These are phyloP conservation scores for Acacia acuminata DNA, from an alignment of 306 rosid species.

Conservation along the genomic window DNA sequence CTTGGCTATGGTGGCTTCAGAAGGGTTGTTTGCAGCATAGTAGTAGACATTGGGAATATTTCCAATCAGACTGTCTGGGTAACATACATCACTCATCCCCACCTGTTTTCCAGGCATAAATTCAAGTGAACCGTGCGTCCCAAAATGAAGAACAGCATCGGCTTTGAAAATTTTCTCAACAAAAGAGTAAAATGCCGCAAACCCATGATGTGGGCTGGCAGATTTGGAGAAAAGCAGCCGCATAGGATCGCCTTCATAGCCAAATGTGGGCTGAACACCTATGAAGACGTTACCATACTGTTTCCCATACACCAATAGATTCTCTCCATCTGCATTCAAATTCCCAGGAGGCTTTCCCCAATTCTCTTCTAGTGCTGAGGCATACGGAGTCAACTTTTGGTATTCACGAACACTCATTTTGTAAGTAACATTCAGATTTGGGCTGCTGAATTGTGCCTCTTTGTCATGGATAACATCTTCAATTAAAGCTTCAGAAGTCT, in stretches of 20 bases:
- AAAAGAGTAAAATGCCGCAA: conserved; percentile 92
- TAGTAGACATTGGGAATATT: conserved; percentile 92
- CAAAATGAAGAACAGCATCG: conserved; percentile 94
- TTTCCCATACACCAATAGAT: conserved; percentile 87
- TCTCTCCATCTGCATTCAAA: conserved; percentile 96
- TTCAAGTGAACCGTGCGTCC: conserved; percentile 97
- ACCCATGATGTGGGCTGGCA: conserved; percentile 98
- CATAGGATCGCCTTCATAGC: conserved; percentile 99
- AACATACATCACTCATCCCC: conserved; percentile 98
- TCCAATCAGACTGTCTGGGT: conserved; percentile 92
- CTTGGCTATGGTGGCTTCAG: conserved; percentile 98
- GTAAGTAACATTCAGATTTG: conserved; percentile 87
- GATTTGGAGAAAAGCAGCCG: conserved; percentile 96
- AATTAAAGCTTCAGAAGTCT: conserved; percentile 87
- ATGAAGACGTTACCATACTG: conserved; percentile 91
- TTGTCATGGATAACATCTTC: conserved; percentile 94
- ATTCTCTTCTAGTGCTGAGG: conserved; percentile 83
- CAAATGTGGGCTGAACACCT: conserved; percentile 97
- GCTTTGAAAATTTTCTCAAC: conserved; percentile 94
- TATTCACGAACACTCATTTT: conserved; percentile 91
- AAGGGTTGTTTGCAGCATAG: conserved; percentile 96
- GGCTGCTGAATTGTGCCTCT: conserved; percentile 99
- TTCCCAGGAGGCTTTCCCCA: conserved; percentile 99
- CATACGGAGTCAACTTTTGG: conserved; percentile 79
- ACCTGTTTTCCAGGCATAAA: conserved; percentile 99